These are phyloP conservation scores for Naganishia onofrii DNA, from an alignment of 768 basidiomycete species.

Conservation along the genomic window DNA sequence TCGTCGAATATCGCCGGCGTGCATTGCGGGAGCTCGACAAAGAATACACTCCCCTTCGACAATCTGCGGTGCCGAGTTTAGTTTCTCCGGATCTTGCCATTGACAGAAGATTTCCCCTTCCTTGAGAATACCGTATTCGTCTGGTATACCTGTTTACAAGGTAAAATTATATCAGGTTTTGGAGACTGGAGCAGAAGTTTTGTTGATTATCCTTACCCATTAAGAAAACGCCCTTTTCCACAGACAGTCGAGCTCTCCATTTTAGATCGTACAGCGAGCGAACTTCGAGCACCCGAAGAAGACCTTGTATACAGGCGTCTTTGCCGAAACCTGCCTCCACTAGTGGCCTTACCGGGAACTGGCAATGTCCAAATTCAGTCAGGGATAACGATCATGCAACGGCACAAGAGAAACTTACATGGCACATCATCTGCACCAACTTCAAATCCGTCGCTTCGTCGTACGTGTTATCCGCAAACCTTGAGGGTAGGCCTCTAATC, in stretches of 20 bases:
- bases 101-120: slow-evolving; percentile 35
- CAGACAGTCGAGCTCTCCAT: slow-evolving; percentile 35
- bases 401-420: background rate
- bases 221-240: slow-evolving; percentile 35
- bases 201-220: slow-evolving; percentile 30
- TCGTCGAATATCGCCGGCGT: slow-evolving; percentile 36
- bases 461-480: slow-evolving; percentile 10
- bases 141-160: slow-evolving; percentile 27
- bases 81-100: slow-evolving; percentile 27
- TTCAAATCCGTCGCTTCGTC: slow-evolving; percentile 2
- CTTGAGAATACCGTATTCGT: slow-evolving; percentile 30
- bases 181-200: background rate
- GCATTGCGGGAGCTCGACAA: slow-evolving; percentile 36
- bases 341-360: slow-evolving; percentile 36
- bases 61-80: slow-evolving; percentile 13
- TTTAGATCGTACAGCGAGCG: slow-evolving; percentile 34
- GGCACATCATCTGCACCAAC: slow-evolving; percentile 18
- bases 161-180: background rate
- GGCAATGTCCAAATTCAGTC: background rate
- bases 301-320: slow-evolving; percentile 33
- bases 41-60: slow-evolving; percentile 29
- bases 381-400: background rate
- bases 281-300: slow-evolving; percentile 30
- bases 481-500: slow-evolving; percentile 6
- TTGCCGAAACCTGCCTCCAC: slow-evolving; percentile 32